A percentile compares a stretch with the other conserved stretches of the same genome.
phyloP scores from a whole-genome alignment of 345 rosid species.

The Microthlaspi erraticum region DNA sequence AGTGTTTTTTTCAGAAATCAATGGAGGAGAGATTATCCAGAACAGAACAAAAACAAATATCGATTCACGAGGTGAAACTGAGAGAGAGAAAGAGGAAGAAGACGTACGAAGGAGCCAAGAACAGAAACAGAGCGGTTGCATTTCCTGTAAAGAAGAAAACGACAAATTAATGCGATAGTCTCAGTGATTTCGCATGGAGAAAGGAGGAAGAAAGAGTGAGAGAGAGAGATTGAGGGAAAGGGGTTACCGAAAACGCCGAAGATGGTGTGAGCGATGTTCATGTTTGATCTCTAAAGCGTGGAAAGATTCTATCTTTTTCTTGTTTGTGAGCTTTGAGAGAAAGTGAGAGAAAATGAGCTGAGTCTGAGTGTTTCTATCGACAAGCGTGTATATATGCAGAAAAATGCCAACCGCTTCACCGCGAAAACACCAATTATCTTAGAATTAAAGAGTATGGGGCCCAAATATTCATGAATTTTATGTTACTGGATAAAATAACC shows the following conservation, averaged over 20 bases:
- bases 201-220: slow-evolving; percentile 10
- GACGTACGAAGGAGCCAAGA: slow-evolving; percentile 85
- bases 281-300: slow-evolving; percentile 31
- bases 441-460: not conserved
- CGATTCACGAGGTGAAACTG: slow-evolving; percentile 4
- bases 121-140: slow-evolving; percentile 94
- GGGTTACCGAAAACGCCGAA: slow-evolving; percentile 85
- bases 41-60: slow-evolving; percentile 5
- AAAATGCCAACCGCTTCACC: slow-evolving; percentile 34
- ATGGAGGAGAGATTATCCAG: not conserved
- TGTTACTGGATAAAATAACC: too few relatives aligned
- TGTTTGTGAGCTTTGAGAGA: slow-evolving; percentile 15
- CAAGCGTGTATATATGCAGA: slow-evolving; percentile 32
- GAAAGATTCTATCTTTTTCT: slow-evolving; percentile 6
- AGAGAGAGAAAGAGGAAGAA: slow-evolving; percentile 9
- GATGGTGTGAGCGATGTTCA: slow-evolving; percentile 74
- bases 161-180: not conserved
- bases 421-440: slow-evolving; percentile 14
- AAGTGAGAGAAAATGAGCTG: slow-evolving; percentile 27
- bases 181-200: slow-evolving; percentile 26
- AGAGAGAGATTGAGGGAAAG: slow-evolving; percentile 13
- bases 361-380: slow-evolving; percentile 2
- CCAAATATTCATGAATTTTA: too few relatives aligned
- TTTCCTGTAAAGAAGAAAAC: slow-evolving; percentile 64
- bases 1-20: slow-evolving; percentile 1